Evolutionary conservation across 2,329 filamentous ascomycete genomes (phyloP).

Genomic region (Cyphellophora europaea): DNA sequence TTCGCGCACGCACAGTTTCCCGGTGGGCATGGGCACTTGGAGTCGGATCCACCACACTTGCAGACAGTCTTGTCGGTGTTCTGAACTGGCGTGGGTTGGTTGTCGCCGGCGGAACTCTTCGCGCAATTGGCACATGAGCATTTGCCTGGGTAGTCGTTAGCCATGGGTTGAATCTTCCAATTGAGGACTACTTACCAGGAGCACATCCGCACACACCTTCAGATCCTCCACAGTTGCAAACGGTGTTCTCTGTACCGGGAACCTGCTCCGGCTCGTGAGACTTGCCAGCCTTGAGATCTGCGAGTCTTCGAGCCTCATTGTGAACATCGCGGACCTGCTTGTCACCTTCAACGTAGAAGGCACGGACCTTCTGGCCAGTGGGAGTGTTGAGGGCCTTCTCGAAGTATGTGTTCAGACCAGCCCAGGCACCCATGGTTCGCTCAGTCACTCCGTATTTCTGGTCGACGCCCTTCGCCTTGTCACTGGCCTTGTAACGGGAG

Average conservation of each 20-base stretch:
- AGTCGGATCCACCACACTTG: conserved; percentile 26
- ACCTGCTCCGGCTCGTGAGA: conserved; percentile 26
- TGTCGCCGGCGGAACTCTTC: conserved; percentile 48
- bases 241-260: conserved; percentile 29
- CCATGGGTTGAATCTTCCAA: conserved; percentile 1
- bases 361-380: conserved; percentile 75
- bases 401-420: conserved; percentile 76
- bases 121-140: conserved; percentile 30
- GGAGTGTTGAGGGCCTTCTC: conserved; percentile 84
- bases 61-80: conserved; percentile 31
- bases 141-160: conserved; percentile 7
- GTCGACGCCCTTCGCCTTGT: conserved; percentile 77
- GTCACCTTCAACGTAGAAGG: conserved; percentile 76
- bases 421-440: conserved; percentile 58
- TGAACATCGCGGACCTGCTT: conserved; percentile 94
- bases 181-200: conserved; percentile 19
- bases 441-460: conserved; percentile 72
- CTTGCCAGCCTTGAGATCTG: conserved; percentile 66
- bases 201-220: conserved; percentile 27
- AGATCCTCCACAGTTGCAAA: conserved; percentile 30
- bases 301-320: conserved; percentile 76
- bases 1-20: conserved; percentile 29
- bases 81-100: conserved; percentile 25
- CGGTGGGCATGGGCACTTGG: conserved; percentile 26
- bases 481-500: conserved; percentile 74